These are phyloP conservation scores for Pseudopyricularia javanii DNA, from an alignment of 2,329 filamentous ascomycete genomes.

Conservation along the genomic window DNA sequence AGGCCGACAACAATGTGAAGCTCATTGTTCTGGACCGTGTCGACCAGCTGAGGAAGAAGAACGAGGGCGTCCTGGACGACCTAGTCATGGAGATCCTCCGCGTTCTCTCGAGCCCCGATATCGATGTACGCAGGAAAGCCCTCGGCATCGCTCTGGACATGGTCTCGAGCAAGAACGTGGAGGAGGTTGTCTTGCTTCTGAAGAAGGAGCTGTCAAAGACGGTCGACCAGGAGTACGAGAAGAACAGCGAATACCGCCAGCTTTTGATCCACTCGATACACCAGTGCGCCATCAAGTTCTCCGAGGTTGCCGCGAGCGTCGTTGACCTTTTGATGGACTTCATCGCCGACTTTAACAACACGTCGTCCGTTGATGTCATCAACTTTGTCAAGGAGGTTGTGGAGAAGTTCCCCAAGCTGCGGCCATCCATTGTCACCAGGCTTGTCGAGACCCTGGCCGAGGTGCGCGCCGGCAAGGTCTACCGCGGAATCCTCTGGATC, in stretches of 20 bases:
- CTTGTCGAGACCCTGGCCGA: conserved; percentile 84
- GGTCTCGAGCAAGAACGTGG: conserved; percentile 98
- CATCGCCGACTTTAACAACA: conserved; percentile 95
- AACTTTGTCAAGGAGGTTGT: conserved; percentile 98
- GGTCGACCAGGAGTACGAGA: conserved; percentile 96
- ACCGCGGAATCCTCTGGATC: conserved; percentile 93
- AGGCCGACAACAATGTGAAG: conserved; percentile 98
- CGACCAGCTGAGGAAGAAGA: conserved; percentile 57
- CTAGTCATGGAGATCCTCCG: conserved; percentile 94
- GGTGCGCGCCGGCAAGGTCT: conserved; percentile 93
- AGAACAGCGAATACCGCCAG: conserved; percentile 90
- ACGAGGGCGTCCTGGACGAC: conserved; percentile 78
- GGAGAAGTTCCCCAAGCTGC: conserved; percentile 88
- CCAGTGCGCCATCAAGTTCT: conserved; percentile 97
- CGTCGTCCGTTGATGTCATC: conserved; percentile 93
- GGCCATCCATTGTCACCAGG: conserved; percentile 75
- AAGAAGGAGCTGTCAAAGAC: conserved; percentile 98
- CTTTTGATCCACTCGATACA: conserved; percentile 95
- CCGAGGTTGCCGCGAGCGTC: conserved; percentile 91
- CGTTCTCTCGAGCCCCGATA: conserved; percentile 86
- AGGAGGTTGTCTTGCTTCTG: conserved; percentile 87
- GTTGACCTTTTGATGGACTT: conserved; percentile 98
- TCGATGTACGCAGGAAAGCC: conserved; percentile 89
- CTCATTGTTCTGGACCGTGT: conserved; percentile 94
- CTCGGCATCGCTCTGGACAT: conserved; percentile 86